These are phyloP conservation scores for Sugiyamaella valdiviana DNA, from an alignment of 805 yeast species.

Conservation along the genomic window DNA sequence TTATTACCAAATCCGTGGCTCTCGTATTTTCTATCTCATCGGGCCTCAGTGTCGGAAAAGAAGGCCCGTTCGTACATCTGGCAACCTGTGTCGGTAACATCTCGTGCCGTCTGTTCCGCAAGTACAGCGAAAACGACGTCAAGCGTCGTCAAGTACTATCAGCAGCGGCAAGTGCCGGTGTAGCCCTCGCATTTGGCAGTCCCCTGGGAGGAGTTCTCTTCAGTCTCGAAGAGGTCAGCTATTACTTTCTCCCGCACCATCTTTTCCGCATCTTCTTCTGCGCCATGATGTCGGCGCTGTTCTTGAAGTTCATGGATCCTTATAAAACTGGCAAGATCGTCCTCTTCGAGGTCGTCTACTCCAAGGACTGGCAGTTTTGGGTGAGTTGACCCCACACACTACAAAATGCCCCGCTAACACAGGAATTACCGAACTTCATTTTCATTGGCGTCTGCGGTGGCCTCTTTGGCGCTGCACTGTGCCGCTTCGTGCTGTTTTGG, in stretches of 20 bases:
- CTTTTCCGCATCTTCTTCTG: slow-evolving; percentile 50
- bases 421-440: slow-evolving; percentile 41
- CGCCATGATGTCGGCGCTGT: slow-evolving; percentile 48
- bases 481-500: slow-evolving; percentile 43
- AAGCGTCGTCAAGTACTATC: slow-evolving; percentile 48
- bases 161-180: slow-evolving; percentile 55
- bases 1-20: slow-evolving; percentile 43
- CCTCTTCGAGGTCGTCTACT: slow-evolving; percentile 45
- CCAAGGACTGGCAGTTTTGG: slow-evolving; percentile 46
- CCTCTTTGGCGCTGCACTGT: slow-evolving; percentile 45
- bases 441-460: slow-evolving; percentile 50
- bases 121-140: slow-evolving; percentile 43
- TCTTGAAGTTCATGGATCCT: slow-evolving; percentile 48
- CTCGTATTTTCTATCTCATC: slow-evolving; percentile 50
- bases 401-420: neutral
- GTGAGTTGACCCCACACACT: neutral
- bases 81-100: slow-evolving; percentile 56
- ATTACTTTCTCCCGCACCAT: slow-evolving; percentile 49
- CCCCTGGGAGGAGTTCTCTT: slow-evolving; percentile 56
- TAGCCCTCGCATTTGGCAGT: slow-evolving; percentile 54
- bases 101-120: slow-evolving; percentile 41
- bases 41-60: slow-evolving; percentile 53
- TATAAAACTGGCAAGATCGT: slow-evolving; percentile 57
- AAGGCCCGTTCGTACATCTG: slow-evolving; percentile 57
- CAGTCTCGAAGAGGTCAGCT: slow-evolving; percentile 51